These are phyloP conservation scores for Usnea hakonensis DNA, from an alignment of 495 filamentous ascomycete genomes.

Conservation along the genomic window DNA sequence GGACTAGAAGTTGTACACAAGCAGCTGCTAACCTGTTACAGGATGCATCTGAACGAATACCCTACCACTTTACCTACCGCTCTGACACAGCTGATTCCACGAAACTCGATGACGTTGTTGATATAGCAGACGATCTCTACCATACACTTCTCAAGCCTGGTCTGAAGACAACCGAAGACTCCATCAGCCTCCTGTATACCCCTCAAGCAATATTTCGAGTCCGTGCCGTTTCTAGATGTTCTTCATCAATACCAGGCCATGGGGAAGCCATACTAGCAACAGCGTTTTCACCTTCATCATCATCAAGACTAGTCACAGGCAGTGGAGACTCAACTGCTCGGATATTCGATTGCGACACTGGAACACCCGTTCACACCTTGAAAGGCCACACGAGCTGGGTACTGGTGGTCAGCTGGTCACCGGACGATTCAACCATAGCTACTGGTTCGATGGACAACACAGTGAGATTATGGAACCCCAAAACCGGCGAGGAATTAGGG, in stretches of 20 bases:
- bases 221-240: constrained; percentile 81
- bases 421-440: constrained; percentile 71
- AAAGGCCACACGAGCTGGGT: constrained; percentile 96
- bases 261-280: constrained; percentile 85
- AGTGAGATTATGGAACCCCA: constrained; percentile 82
- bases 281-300: constrained; percentile 77
- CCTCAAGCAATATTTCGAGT: constrained; percentile 94
- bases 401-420: constrained; percentile 76
- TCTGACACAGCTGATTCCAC: constrained; percentile 37
- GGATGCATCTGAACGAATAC: constrained; percentile 69
- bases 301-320: constrained; percentile 76
- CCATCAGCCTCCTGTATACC: constrained; percentile 70
- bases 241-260: constrained; percentile 82
- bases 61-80: constrained; percentile 77
- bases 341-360: constrained; percentile 93
- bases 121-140: constrained; percentile 65
- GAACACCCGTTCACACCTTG: constrained; percentile 79
- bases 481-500: constrained; percentile 69
- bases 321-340: constrained; percentile 88
- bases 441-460: constrained; percentile 94
- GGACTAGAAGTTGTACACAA: constrained; percentile 15
- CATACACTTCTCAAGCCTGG: constrained; percentile 47
- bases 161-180: constrained; percentile 59
- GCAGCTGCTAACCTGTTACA: constrained; percentile 30
- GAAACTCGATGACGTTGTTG: constrained; percentile 47